Percentiles rank a stretch among this genome's conserved stretches.
phyloP scores from a whole-genome alignment of 2,329 filamentous ascomycete genomes.

The Fusarium bulbicola region DNA sequence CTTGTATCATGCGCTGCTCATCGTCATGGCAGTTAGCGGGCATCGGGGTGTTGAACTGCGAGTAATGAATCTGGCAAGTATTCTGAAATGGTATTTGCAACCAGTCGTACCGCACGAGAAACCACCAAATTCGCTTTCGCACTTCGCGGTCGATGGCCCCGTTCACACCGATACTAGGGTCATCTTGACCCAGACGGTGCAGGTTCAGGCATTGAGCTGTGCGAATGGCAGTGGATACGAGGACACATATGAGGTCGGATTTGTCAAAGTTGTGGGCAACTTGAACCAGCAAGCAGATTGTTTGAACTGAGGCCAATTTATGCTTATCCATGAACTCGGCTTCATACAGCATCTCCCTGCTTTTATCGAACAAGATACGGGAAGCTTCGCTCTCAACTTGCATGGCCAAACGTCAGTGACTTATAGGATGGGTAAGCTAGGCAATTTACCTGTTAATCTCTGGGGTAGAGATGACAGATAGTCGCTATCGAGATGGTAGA shows the following conservation, averaged over 20 bases:
- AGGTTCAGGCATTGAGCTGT: neutral
- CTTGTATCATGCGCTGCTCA: neutral
- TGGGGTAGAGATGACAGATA: fast-evolving
- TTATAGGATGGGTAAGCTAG: fast-evolving
- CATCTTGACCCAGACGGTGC: neutral
- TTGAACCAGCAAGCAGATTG: neutral
- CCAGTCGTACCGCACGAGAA: constrained; percentile 10
- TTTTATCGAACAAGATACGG: neutral
- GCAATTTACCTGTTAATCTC: neutral
- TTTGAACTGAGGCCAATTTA: neutral
- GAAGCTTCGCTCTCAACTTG: neutral
- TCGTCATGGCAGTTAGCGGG: neutral
- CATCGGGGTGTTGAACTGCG: neutral
- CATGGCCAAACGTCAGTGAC: fast-evolving
- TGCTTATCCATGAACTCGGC: constrained; percentile 2
- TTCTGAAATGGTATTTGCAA: constrained; percentile 2
- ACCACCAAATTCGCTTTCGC: neutral
- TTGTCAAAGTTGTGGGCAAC: constrained; percentile 2
- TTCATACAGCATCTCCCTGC: neutral
- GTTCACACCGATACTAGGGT: fast-evolving
- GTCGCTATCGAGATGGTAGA: neutral
- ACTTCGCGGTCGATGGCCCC: neutral
- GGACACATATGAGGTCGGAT: neutral
- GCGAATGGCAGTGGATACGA: neutral
- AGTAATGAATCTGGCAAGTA: neutral